These are phyloP conservation scores for Solanum chaucha DNA, from an alignment of 257 asterid species.

Conservation along the genomic window DNA sequence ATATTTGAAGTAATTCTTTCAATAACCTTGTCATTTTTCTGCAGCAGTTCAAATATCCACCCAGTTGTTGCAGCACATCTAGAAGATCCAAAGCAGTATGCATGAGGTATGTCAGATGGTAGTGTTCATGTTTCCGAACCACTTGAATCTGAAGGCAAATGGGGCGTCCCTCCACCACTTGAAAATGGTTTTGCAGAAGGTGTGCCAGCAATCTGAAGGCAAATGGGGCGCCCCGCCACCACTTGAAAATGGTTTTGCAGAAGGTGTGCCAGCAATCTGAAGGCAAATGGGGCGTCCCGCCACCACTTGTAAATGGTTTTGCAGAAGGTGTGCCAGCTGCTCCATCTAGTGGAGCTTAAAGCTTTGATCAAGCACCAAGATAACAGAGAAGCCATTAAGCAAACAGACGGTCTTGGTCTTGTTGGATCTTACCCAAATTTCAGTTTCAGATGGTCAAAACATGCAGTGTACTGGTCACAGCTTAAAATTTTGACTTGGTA, in stretches of 20 bases:
- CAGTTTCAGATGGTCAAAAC: not conserved
- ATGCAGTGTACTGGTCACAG: not conserved
- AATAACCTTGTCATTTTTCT: not conserved
- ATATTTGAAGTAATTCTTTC: not conserved
- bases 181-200: slow-evolving; percentile 56
- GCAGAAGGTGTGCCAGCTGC: slow-evolving; percentile 18
- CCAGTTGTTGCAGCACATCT: slow-evolving; percentile 90
- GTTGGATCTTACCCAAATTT: not conserved
- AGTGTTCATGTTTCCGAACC: slow-evolving; percentile 79
- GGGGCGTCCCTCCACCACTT: slow-evolving; percentile 64
- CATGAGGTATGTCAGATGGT: slow-evolving; percentile 73
- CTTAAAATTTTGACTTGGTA: not conserved
- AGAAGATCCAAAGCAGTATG: slow-evolving; percentile 77
- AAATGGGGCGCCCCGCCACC: slow-evolving; percentile 77
- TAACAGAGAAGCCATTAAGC: not conserved
- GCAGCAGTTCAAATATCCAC: slow-evolving; percentile 46
- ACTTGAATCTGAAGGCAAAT: slow-evolving; percentile 67
- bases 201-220: slow-evolving; percentile 42
- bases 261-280: slow-evolving; percentile 38
- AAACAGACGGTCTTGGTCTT: not conserved
- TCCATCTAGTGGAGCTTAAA: slow-evolving; percentile 35
- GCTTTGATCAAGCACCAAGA: slow-evolving; percentile 36
- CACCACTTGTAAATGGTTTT: slow-evolving; percentile 53
- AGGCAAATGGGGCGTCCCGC: slow-evolving; percentile 73
- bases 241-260: slow-evolving; percentile 41